Evolutionary conservation across 1,139 yeast species (phyloP).

Genomic region (Groenewaldozyma auringiensis): DNA sequence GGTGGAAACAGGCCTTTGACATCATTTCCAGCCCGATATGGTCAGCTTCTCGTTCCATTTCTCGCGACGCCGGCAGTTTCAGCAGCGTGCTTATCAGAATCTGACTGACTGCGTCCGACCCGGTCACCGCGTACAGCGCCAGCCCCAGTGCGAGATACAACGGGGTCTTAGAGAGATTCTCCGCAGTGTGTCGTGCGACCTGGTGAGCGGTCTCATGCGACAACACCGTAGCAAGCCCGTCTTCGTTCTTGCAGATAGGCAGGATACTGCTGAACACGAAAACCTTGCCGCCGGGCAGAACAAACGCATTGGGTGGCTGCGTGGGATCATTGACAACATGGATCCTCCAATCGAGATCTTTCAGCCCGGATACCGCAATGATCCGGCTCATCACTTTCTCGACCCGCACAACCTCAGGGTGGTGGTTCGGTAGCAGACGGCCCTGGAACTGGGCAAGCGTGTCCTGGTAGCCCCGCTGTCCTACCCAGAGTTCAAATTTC

Average conservation of each 20-base stretch:
- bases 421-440: conserved; percentile 33
- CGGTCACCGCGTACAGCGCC: conserved; percentile 44
- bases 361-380: conserved; percentile 35
- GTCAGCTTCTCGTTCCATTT: conserved; percentile 95
- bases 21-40: conserved; percentile 85
- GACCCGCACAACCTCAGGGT: conserved; percentile 45
- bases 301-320: conserved; percentile 89
- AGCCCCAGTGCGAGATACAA: conserved; percentile 47
- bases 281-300: conserved; percentile 91
- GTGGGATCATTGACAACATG: conserved; percentile 68
- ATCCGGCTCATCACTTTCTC: conserved; percentile 54
- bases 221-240: conserved; percentile 88
- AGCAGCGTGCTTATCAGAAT: conserved; percentile 53
- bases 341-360: conserved; percentile 62
- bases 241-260: conserved; percentile 71
- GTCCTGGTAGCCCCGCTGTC: conserved; percentile 59
- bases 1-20: conserved; percentile 83
- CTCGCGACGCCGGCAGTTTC: conserved; percentile 78
- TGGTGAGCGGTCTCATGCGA: conserved; percentile 93
- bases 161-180: conserved; percentile 46
- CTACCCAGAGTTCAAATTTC: conserved; percentile 58
- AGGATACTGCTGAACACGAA: conserved; percentile 77
- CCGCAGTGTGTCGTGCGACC: conserved; percentile 85
- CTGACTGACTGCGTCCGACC: conserved; percentile 46
- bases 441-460: conserved; percentile 37